Evolutionary conservation across 2,329 filamentous ascomycete genomes (phyloP).

Genomic region (Cercospora sp.): DNA sequence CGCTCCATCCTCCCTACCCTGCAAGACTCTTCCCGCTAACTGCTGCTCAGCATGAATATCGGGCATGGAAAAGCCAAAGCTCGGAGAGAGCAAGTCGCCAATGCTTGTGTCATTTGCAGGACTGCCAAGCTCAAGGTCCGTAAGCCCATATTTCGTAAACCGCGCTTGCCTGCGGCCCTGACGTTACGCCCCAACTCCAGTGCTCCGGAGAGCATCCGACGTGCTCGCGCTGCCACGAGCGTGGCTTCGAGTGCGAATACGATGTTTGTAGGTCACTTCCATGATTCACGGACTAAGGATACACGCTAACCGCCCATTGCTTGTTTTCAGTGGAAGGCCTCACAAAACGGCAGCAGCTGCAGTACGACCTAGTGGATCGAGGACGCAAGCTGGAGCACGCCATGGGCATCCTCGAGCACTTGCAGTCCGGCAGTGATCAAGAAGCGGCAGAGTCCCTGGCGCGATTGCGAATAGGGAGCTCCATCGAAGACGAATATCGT

Average conservation of each 20-base stretch:
- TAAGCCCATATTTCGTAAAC: not conserved
- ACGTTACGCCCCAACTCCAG: not conserved
- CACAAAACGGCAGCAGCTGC: slow-evolving; percentile 26
- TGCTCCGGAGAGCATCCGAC: slow-evolving; percentile 22
- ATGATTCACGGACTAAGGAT: too few relatives aligned
- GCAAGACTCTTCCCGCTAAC: not conserved
- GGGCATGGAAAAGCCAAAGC: not conserved
- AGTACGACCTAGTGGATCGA: slow-evolving; percentile 19
- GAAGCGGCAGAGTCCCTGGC: slow-evolving; percentile 26
- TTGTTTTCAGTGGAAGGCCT: slow-evolving; percentile 15
- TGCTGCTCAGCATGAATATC: not conserved
- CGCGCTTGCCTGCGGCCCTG: not conserved
- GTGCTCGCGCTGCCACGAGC: slow-evolving; percentile 13
- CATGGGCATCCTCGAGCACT: slow-evolving; percentile 16
- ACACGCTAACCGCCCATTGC: not conserved
- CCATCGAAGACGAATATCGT: slow-evolving; percentile 15
- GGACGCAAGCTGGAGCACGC: slow-evolving; percentile 18
- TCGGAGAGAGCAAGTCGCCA: slow-evolving; percentile 14
- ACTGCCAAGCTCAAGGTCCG: slow-evolving; percentile 17
- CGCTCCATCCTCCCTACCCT: not conserved
- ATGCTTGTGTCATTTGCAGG: slow-evolving; percentile 16
- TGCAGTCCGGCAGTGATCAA: slow-evolving; percentile 26
- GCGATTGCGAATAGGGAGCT: slow-evolving; percentile 25
- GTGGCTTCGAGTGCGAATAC: slow-evolving; percentile 20
- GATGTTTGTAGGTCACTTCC: slow-evolving; percentile 15